phyloP scores from a whole-genome alignment of 192 early-diverging fungal species.

The Pilaira anomala region DNA sequence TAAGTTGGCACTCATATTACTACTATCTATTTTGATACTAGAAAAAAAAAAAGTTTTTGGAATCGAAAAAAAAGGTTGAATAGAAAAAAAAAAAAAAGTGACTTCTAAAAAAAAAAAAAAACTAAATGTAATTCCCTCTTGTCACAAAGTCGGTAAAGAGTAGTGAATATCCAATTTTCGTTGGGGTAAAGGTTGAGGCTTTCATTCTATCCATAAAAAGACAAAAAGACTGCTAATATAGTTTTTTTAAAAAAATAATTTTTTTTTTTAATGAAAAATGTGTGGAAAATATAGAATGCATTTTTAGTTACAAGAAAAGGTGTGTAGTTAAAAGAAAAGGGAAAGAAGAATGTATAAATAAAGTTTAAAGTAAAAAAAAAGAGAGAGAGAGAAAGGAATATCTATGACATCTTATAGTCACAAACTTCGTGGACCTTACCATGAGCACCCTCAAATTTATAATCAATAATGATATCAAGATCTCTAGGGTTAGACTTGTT shows the following conservation, averaged over 20 bases:
- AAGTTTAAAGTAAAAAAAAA: neutral
- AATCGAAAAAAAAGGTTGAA: slow-evolving; percentile 11
- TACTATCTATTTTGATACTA: neutral
- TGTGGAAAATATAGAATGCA: too few relatives aligned
- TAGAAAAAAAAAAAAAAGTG: slow-evolving; percentile 4
- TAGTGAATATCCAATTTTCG: too few relatives aligned
- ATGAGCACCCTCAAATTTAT: slow-evolving; percentile 57
- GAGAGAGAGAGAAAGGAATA: neutral
- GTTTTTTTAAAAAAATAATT: neutral
- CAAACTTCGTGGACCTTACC: slow-evolving; percentile 17
- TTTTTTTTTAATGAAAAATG: too few relatives aligned
- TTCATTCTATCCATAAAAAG: too few relatives aligned
- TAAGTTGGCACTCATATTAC: slow-evolving; percentile 9
- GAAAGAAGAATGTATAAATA: neutral
- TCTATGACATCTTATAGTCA: slow-evolving; percentile 35
- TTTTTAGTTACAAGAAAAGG: too few relatives aligned
- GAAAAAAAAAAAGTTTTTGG: neutral
- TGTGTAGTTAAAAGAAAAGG: too few relatives aligned
- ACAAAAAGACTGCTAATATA: too few relatives aligned
- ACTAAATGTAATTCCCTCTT: too few relatives aligned
- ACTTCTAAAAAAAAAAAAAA: too few relatives aligned
- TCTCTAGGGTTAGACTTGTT: slow-evolving; percentile 91
- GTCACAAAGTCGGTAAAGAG: too few relatives aligned
- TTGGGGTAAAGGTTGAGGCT: too few relatives aligned
- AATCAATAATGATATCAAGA: slow-evolving; percentile 83